These are phyloP conservation scores for Arxiozyma bovina DNA, from an alignment of 1,139 yeast species.

Conservation along the genomic window DNA sequence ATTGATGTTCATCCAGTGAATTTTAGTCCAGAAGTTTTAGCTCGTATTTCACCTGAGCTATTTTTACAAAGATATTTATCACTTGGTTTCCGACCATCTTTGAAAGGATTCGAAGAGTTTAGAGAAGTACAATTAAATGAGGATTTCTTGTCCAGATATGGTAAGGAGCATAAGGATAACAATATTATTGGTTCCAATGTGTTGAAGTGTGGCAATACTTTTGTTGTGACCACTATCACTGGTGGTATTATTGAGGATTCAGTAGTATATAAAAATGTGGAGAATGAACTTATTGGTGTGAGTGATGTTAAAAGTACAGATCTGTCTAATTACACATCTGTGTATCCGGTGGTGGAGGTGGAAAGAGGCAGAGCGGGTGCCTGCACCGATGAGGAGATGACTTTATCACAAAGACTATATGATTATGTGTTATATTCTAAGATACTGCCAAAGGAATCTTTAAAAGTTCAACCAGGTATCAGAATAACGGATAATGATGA, in stretches of 20 bases:
- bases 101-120: slow-evolving; percentile 65
- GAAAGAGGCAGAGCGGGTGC: slow-evolving; percentile 70
- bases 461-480: slow-evolving; percentile 43
- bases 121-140: slow-evolving; percentile 44
- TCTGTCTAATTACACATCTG: slow-evolving; percentile 34
- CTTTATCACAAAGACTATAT: slow-evolving; percentile 57
- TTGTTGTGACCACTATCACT: slow-evolving; percentile 66
- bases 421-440: slow-evolving; percentile 51
- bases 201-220: slow-evolving; percentile 64
- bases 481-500: slow-evolving; percentile 36
- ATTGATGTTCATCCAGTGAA: slow-evolving; percentile 25
- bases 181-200: slow-evolving; percentile 62
- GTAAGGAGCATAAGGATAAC: slow-evolving; percentile 16
- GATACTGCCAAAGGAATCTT: slow-evolving; percentile 39
- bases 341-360: slow-evolving; percentile 75
- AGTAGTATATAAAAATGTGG: slow-evolving; percentile 32
- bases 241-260: slow-evolving; percentile 57
- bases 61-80: slow-evolving; percentile 71
- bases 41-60: slow-evolving; percentile 77
- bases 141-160: slow-evolving; percentile 38
- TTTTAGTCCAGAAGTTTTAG: slow-evolving; percentile 76
- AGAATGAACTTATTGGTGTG: slow-evolving; percentile 34
- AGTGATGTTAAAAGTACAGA: slow-evolving; percentile 5
- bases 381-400: slow-evolving; percentile 89
- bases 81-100: slow-evolving; percentile 64